Base-by-base conservation (phyloP, 805 yeast species). In the Ogataea kodamae region DNA sequence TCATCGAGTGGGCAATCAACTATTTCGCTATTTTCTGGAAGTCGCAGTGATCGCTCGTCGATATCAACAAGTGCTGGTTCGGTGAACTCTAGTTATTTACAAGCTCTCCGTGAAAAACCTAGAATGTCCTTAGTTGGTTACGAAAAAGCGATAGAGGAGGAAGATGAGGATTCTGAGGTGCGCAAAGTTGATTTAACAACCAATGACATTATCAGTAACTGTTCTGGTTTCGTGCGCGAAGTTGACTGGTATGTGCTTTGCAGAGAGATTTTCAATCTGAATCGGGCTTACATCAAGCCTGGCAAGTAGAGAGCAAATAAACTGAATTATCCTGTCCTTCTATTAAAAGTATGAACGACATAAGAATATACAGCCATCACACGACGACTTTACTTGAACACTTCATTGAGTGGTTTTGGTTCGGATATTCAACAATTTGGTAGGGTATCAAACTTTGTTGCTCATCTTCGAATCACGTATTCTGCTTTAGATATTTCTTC, bases 241-340 rank as follows among this genome's bases (percentile, higher is more conserved):
- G 79, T 85, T 33, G 96, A 88, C 49, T 90, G 97, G 97, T 82
- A 76, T 51, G 69, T 83, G 5, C 62, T 90, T 50, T 86, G 97
- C 53, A 72, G 90, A 21, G 94, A 87, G 50, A 84, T 90, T 39
- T 77, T 81, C 51, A 70, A 73, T 41, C 65, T 90, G 63, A 90
- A 89, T 57, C 70, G 73, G 49, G 81, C 81, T 7, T 81, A 79
- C 49, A 69, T 78, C 30, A 59, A 54, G 43, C 52, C 59, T 18
- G 42, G 39, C 9, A 37, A 39, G 28, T 47, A 29, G n/a, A n/a
- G n/a, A n/a, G n/a, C n/a, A n/a, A n/a, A n/a, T n/a, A n/a, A n/a
- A n/a, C n/a, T n/a, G n/a, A n/a, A n/a, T n/a, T n/a, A n/a, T n/a
- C n/a, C n/a, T n/a, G n/a, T n/a, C n/a, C n/a, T n/a, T n/a, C n/a